These are phyloP conservation scores for Lippia alba DNA, from an alignment of 305 asterid genomes.

Conservation along the genomic window DNA sequence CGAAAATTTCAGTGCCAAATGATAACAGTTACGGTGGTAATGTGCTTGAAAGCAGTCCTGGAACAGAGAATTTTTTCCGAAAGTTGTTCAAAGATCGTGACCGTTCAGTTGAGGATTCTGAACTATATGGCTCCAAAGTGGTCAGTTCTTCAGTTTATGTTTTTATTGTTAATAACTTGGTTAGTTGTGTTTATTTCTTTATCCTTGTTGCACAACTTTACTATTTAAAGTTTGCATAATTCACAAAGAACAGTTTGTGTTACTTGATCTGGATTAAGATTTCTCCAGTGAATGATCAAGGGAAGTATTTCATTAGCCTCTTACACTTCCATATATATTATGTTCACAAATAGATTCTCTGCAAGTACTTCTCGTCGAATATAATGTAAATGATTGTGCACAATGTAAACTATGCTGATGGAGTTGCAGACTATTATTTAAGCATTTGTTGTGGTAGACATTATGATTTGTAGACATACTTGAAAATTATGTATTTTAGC, in stretches of 20 bases:
- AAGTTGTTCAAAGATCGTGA: conserved; percentile 83
- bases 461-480: background rate
- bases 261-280: conserved; percentile 17
- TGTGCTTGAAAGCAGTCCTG: conserved; percentile 77
- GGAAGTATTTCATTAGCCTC: conserved; percentile 10
- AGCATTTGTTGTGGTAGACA: conserved; percentile 10
- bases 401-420: conserved; percentile 15
- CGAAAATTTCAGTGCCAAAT: conserved; percentile 45
- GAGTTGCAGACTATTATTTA: background rate
- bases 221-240: background rate
- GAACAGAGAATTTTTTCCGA: conserved; percentile 78
- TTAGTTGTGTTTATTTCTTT: conserved; percentile 11
- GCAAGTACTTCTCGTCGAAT: background rate
- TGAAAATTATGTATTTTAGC: too few relatives aligned
- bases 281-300: conserved; percentile 3
- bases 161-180: conserved; percentile 16
- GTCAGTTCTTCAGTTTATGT: conserved; percentile 42
- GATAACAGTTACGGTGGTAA: conserved; percentile 44
- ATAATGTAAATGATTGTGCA: conserved; percentile 15
- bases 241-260: conserved; percentile 7
- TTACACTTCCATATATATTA: background rate
- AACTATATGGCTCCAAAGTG: conserved; percentile 72
- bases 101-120: conserved; percentile 79
- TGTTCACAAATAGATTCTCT: conserved; percentile 7
- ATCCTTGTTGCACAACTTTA: conserved; percentile 4